Evolutionary conservation across 768 basidiomycete species (phyloP), one percentile per base, ranked within the genome.

Genomic region (Pleurotus tuoliensis): DNA sequence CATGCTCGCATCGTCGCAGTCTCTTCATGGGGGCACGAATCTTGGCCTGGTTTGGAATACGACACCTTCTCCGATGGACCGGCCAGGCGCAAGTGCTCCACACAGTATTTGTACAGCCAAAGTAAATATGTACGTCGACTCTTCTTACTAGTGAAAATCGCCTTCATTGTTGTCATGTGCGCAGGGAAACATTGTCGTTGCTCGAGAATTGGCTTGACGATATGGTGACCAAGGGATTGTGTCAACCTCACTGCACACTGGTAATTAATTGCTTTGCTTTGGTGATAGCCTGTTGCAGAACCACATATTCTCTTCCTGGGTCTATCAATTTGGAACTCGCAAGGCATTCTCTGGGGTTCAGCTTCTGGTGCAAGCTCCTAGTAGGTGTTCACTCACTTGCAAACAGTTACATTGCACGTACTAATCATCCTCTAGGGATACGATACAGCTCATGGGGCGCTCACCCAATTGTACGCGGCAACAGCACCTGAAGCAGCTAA

Each of bases 211-310:
- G 11, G 74, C 75, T 2, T 66, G 72, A 20, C 64, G 73, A 47
- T 80, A 78, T 62, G 76, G 67, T 4, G 71, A 74, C 48, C 58
- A 78, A 55, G 73, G 75, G 1, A 69, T 81, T 24, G 66, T 79
- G 3, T 77, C 77, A 1, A 72, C 65, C 9, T 67, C 79, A 22
- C 22, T 76, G 11, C 73, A 82, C 58, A 81, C 81, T 2, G 82
- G 82, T 53, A 70, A n/a, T 51, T 40, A 3, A 15, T 15, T 25
- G n/a, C 2, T 34, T 34, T 34, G 11, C 30, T 34, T 34, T 9
- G 30, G 11, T 25, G 12, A 4, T 16, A 13, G 1, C n/a, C 7
- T 8, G 41, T 16, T 44, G 41, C 41, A n/a, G 51, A 34, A 11
- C 9, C 15, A 40, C 38, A 12, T 34, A 34, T 11, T 15, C 7